Evolutionary conservation across 495 filamentous ascomycete species (phyloP), one percentile per base, ranked within the genome.

Genomic region (Parathielavia appendiculata): DNA sequence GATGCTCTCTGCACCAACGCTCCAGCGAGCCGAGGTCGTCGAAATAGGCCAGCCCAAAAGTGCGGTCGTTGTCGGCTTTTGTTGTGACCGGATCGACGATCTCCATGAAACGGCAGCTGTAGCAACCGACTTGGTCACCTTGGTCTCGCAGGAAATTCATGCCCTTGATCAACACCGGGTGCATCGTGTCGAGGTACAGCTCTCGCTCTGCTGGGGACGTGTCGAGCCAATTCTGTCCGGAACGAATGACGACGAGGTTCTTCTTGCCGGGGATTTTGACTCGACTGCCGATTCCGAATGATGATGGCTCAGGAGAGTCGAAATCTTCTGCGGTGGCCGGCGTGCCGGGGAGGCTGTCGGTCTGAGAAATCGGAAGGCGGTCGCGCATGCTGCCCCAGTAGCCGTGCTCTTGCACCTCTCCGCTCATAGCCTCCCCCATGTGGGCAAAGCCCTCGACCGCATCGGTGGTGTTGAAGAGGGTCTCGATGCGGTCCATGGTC

Each of bases 21-120:
- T 71, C 72, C 35, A 71, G 57, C 47, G 62, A 65, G n/a, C 46
- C 59, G 10, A 73, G 58, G 13, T 72, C 64, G 53, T 72, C 63
- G 44, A 71, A 71, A 43, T 68, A 72, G 10, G 61, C 69, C 40
- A 72, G 59, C 11, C 68, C 64, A 53, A 71, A 73, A 13, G 71
- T 73, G 1, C 63, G 58, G 32, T 73, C 69, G 1, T 51, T 59
- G 32, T 63, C 63, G 2, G 62, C n/a, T 30, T 58, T 49, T 1
- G 22, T 43, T 0, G 59, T 63, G 16, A 23, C 30, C 7, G 48
- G 20, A 41, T 46, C 69, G 35, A 72, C 57, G 8, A 71, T 45
- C 36, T 68, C 62, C 67, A 66, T 70, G 26, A 72, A 56, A 10
- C 66, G 64, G 44, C 44, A 46, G 44, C 44, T 46, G 20, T 46